Evolutionary conservation across 2,329 filamentous ascomycete genomes (phyloP).

Genomic region (Scedosporium boydii): DNA sequence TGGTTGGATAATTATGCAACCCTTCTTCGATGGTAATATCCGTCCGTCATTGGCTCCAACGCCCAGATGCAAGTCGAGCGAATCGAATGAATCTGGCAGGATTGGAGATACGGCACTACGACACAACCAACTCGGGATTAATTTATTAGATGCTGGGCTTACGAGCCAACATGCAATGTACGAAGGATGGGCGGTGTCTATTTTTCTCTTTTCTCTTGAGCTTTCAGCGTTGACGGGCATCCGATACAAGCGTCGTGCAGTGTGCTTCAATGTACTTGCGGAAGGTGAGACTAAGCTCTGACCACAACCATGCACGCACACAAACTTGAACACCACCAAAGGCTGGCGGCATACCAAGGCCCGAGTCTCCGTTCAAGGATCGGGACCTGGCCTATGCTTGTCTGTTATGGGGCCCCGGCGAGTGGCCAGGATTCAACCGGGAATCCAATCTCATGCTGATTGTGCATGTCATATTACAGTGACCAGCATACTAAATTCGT

Average conservation of each 20-base stretch:
- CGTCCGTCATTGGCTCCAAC: background rate
- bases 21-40: background rate
- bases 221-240: no score
- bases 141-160: no score
- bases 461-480: background rate
- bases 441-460: background rate
- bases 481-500: background rate
- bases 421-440: background rate
- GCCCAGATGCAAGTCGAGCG: background rate
- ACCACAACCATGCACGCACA: background rate
- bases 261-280: background rate
- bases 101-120: background rate
- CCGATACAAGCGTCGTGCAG: no score
- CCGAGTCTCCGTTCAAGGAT: background rate
- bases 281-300: background rate
- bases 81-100: background rate
- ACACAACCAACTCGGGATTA: no score
- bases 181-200: no score
- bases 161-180: no score
- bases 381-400: background rate
- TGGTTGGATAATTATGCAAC: slow-evolving; percentile 4
- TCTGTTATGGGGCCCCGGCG: background rate
- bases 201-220: no score
- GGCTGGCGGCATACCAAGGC: background rate
- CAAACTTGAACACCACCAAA: background rate